Conservation (phyloP, 164 flowering plant genomes). For the Annona cherimola region DNA sequence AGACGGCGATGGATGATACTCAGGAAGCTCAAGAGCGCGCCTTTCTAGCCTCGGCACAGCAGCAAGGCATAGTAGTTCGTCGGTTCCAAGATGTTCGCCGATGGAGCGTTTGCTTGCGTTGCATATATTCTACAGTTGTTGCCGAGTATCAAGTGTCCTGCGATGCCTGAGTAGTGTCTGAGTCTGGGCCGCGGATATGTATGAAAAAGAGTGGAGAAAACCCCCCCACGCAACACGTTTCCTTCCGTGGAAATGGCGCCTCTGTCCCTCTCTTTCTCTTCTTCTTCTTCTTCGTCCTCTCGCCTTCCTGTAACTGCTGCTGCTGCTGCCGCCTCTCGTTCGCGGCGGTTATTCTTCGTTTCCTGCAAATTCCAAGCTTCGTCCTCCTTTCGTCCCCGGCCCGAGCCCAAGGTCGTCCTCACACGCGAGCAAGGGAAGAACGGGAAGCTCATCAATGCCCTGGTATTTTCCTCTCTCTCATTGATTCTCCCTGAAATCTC, state of each 20-base stretch:
- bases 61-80: not conserved
- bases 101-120: not conserved
- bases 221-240: constrained; percentile 5
- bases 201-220: not conserved
- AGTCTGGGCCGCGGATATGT: not conserved
- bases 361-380: constrained; percentile 5
- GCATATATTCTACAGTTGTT: not conserved
- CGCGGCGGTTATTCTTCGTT: not conserved
- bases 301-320: not conserved
- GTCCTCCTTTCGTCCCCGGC: not conserved
- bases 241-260: constrained; percentile 4
- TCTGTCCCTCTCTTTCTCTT: not conserved
- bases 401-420: constrained; percentile 54
- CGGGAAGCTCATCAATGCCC: constrained; percentile 65
- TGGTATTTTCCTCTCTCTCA: constrained; percentile 36
- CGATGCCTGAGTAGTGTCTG: not conserved
- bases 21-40: no score
- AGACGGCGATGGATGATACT: no score
- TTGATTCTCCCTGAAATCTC: not conserved
- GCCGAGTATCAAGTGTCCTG: not conserved
- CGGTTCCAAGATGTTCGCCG: not conserved
- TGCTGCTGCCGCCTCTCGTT: not conserved
- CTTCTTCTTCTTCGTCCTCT: not conserved
- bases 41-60: no score
- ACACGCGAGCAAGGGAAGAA: constrained; percentile 94